phyloP scores from a whole-genome alignment of 176 grass and related monocot genomes.

The Microstegium vimineum region DNA sequence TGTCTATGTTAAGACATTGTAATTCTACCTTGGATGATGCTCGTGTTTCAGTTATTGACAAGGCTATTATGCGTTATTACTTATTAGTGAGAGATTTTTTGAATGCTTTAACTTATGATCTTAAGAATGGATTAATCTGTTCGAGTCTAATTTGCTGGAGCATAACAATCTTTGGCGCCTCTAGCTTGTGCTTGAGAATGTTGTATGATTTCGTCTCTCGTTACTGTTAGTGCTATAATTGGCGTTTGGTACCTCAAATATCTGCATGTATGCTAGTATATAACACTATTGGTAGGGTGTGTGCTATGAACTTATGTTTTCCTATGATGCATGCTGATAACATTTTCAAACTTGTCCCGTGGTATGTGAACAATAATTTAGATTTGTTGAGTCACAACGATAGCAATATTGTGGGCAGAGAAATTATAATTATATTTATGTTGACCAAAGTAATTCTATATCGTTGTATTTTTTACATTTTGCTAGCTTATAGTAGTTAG shows the following conservation, averaged over 20 bases:
- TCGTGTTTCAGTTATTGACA: background rate
- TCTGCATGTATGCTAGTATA: background rate
- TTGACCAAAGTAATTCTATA: background rate
- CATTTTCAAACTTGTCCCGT: background rate
- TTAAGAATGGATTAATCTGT: background rate
- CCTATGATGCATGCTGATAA: background rate
- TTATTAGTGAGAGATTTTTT: background rate
- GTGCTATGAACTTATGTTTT: background rate
- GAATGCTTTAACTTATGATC: background rate
- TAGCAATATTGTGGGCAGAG: background rate
- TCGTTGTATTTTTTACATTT: background rate
- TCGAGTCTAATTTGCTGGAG: background rate
- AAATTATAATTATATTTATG: background rate
- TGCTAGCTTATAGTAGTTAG: background rate
- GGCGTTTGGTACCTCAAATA: background rate
- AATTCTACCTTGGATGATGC: background rate
- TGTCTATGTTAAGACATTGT: background rate
- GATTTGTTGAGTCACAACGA: background rate
- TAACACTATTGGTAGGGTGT: background rate
- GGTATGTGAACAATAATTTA: background rate
- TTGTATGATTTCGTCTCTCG: background rate
- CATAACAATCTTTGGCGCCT: background rate
- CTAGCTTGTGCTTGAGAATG: background rate
- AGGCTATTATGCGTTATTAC: background rate
- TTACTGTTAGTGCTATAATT: background rate